Evolutionary conservation across 1,284 basidiomycete species (phyloP), one percentile per base, ranked within the genome.

Genomic region (Abortiporus biennis): DNA sequence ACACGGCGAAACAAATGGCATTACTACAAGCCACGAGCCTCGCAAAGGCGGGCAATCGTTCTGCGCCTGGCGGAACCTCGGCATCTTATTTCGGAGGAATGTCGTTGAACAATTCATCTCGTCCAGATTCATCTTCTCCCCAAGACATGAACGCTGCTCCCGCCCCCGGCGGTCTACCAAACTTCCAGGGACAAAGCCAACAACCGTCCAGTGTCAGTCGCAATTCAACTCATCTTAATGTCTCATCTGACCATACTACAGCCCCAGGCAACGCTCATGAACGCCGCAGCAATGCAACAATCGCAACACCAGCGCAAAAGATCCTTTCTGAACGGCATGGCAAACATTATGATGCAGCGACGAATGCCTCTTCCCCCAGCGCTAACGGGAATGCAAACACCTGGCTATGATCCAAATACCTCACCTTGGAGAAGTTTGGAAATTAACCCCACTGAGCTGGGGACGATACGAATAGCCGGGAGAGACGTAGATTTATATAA

Each of bases 401-500:
- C 71, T 4, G 66, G 63, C 40, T 87, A 76, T 50, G 84, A 88
- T 56, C 76, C 74, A 17, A 59, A 58, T 40, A 70, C 64, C 37
- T 78, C 83, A 2, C 69, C 64, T 8, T 88, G 80, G 80, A 75
- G 76, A 53, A 61, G 64, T 37, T 61, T 88, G 45, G 84, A 87
- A 46, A 65, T 71, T 31, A 72, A 72, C 5, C 54, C 67, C 15
- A 51, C 54, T 21, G 84, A 85, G 47, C 49, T 69, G 13, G 85
- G 85, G 34, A 62, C 69, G 30, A 67, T 88, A 54, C 75, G 77
- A 45, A 55, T 92, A 34, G 78, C 80, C 2, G 87, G 86, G 16
- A 87, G 80, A 60, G 88, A 92, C 55, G 69, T 92, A 38, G 83
- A 84, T 52, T 59, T 92, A 31, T 84, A 86, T 62, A 80, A 69